Percentiles rank a stretch among this genome's conserved stretches.
Conservation (phyloP, 805 yeast species). For the Pichia deserticola region DNA sequence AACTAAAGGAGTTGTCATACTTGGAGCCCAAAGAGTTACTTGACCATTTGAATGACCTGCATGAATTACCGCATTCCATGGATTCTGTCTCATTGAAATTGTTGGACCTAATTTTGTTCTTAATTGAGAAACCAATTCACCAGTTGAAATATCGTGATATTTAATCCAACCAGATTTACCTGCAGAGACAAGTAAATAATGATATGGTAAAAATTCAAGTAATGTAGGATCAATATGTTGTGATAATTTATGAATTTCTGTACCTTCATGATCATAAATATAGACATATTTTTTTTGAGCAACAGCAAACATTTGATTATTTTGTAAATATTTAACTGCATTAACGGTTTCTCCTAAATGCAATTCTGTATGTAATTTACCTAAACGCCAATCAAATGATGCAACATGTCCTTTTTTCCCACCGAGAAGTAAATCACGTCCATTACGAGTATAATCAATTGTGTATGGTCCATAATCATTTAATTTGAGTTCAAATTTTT, state of each 20-base stretch:
- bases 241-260: conserved; percentile 84
- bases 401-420: conserved; percentile 96
- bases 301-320: conserved; percentile 89
- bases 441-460: conserved; percentile 77
- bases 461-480: conserved; percentile 82
- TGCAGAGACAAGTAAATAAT: conserved; percentile 76
- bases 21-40: conserved; percentile 91
- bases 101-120: conserved; percentile 90
- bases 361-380: conserved; percentile 72
- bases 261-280: conserved; percentile 85
- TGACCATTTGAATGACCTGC: conserved; percentile 91
- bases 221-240: conserved; percentile 82
- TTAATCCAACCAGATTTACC: conserved; percentile 85
- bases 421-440: conserved; percentile 75
- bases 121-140: conserved; percentile 72
- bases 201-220: conserved; percentile 88
- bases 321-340: conserved; percentile 85
- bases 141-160: conserved; percentile 95
- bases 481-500: conserved; percentile 65
- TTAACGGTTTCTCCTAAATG: conserved; percentile 83
- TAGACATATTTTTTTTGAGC: conserved; percentile 95
- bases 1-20: conserved; percentile 75
- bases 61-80: conserved; percentile 93
- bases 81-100: conserved; percentile 79
- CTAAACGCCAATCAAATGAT: conserved; percentile 91